phyloP scores from a whole-genome alignment of 2,329 filamentous ascomycete species.

The Cladosporium sp. region DNA sequence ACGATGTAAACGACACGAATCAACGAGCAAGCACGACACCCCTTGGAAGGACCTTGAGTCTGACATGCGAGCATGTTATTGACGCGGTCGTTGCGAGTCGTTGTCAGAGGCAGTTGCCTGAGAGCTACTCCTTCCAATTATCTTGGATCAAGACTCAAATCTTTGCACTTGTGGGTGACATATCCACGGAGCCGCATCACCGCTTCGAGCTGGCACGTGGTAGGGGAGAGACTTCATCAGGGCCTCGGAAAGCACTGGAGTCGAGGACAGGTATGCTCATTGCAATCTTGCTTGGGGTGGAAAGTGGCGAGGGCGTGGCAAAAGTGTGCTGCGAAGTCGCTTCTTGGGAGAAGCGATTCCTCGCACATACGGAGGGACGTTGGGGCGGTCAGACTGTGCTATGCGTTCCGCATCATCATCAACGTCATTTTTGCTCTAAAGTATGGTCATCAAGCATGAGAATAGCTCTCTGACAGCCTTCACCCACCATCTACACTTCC shows the following conservation, averaged over 20 bases:
- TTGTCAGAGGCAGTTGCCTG: neutral
- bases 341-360: neutral
- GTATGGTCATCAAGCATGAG: neutral
- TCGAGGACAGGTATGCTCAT: neutral
- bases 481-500: neutral
- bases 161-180: neutral
- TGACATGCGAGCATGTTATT: neutral
- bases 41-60: neutral
- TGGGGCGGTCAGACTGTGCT: neutral
- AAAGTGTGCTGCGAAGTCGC: neutral
- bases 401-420: neutral
- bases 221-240: no score
- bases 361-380: neutral
- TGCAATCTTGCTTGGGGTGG: neutral
- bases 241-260: neutral
- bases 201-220: neutral
- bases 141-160: neutral
- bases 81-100: neutral
- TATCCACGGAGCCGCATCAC: neutral
- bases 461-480: neutral
- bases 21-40: neutral
- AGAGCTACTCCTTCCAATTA: neutral
- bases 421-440: neutral
- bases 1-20: neutral
- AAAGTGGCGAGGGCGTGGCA: neutral